These are phyloP conservation scores for Fusarium bactridioides DNA, from an alignment of 2,329 filamentous ascomycete genomes.

Conservation along the genomic window DNA sequence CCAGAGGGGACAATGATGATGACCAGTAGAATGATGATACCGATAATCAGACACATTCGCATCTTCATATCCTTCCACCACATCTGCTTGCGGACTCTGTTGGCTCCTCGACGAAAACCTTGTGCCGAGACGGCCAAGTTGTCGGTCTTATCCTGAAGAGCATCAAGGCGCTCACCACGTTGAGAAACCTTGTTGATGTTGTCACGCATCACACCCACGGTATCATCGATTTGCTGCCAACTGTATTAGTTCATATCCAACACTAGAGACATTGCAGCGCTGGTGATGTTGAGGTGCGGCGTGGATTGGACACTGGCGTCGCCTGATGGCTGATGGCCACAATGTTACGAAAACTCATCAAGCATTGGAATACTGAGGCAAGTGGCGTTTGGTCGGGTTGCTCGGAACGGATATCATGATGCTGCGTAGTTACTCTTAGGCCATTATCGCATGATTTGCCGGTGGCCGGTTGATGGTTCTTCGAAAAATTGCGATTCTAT, in stretches of 20 bases:
- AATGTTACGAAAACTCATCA: not conserved
- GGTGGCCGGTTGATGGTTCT: not conserved
- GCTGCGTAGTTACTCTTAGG: not conserved
- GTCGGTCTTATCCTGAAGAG: constrained; percentile 92
- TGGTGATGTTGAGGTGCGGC: not conserved
- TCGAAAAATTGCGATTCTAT: not conserved
- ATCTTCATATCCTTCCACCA: constrained; percentile 99
- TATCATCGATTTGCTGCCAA: constrained; percentile 92
- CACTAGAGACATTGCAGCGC: not conserved
- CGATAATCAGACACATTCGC: constrained; percentile 93
- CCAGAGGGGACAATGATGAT: constrained; percentile 94
- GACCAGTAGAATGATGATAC: constrained; percentile 88
- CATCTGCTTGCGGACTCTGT: constrained; percentile 96
- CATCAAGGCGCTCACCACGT: constrained; percentile 88
- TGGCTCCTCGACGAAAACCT: constrained; percentile 95
- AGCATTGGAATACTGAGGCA: not conserved
- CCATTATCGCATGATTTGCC: not conserved
- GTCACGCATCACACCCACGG: constrained; percentile 92
- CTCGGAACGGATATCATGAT: not conserved
- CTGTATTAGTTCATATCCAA: constrained; percentile 21
- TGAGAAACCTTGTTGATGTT: constrained; percentile 98
- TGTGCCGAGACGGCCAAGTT: constrained; percentile 92
- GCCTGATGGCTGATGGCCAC: not conserved
- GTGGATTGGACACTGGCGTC: not conserved
- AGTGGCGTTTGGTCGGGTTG: not conserved